Conservation (phyloP, 139 green algal species). For the Deuterostichococcus epilithicus region DNA sequence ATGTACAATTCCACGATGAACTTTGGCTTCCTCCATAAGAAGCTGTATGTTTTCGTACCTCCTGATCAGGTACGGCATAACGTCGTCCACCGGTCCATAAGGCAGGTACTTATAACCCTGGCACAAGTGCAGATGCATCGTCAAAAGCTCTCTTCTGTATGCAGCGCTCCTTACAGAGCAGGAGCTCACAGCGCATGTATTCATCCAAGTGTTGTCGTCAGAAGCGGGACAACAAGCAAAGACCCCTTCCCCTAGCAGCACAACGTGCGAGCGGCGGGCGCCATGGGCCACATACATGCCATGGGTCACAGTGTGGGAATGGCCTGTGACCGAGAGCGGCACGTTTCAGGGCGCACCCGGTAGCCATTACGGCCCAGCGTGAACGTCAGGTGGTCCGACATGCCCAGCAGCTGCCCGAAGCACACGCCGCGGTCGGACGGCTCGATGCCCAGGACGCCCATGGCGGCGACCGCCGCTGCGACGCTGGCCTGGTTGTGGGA, state of each 20-base stretch:
- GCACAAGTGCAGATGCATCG: not conserved
- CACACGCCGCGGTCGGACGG: conserved; percentile 37
- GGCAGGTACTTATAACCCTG: conserved; percentile 47
- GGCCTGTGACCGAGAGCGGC: not conserved
- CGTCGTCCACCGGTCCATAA: conserved; percentile 57
- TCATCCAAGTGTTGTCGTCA: too few relatives aligned
- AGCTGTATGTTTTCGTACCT: too few relatives aligned
- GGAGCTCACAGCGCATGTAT: too few relatives aligned
- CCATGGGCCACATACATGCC: not conserved
- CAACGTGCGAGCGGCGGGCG: conserved; percentile 10
- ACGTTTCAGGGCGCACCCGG: not conserved
- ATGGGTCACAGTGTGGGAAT: not conserved
- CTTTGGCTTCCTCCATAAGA: too few relatives aligned
- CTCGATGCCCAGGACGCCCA: conserved; percentile 44
- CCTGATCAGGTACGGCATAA: conserved; percentile 57
- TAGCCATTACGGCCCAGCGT: conserved; percentile 37
- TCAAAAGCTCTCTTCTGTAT: not conserved
- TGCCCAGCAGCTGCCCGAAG: conserved; percentile 78
- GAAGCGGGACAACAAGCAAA: not conserved
- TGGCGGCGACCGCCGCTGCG: conserved; percentile 39
- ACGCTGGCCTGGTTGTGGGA: conserved; percentile 65
- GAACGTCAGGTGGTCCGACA: conserved; percentile 69
- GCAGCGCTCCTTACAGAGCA: too few relatives aligned
- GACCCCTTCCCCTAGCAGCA: conserved; percentile 39
- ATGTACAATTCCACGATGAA: too few relatives aligned